These are phyloP conservation scores for Pythium rishiriense DNA, from an alignment of 352 stramenopile species.

Conservation along the genomic window DNA sequence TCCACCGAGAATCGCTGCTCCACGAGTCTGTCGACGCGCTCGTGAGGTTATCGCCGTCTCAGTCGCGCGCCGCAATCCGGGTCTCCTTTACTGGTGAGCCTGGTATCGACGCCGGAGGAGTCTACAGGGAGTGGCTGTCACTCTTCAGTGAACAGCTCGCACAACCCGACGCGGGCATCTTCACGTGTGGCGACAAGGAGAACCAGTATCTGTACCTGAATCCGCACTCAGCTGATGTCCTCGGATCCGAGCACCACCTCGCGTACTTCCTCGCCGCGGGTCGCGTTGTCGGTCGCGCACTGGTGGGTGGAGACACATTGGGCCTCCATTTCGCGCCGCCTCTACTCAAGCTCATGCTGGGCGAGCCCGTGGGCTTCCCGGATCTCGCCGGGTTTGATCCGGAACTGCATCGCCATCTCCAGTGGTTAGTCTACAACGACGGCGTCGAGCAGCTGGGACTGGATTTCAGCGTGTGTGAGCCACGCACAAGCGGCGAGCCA, in stretches of 20 bases:
- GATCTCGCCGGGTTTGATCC: conserved; percentile 87
- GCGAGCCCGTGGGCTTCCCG: conserved; percentile 91
- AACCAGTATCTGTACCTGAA: conserved; percentile 65
- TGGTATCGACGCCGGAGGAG: conserved; percentile 7
- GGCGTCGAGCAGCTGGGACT: conserved; percentile 47
- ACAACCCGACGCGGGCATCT: conserved; percentile 42
- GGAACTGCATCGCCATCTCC: conserved; percentile 48
- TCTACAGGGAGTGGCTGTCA: conserved; percentile 67
- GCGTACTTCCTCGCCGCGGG: conserved; percentile 51
- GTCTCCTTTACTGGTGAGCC: not conserved
- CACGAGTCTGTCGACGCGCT: not conserved
- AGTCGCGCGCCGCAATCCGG: not conserved
- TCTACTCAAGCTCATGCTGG: conserved; percentile 96
- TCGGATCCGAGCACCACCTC: conserved; percentile 34
- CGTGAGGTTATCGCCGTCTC: not conserved
- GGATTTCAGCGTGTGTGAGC: conserved; percentile 36
- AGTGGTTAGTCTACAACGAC: conserved; percentile 48
- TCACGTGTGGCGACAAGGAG: conserved; percentile 52
- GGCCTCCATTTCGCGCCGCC: conserved; percentile 92
- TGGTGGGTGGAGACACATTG: conserved; percentile 90
- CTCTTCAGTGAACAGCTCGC: conserved; percentile 62
- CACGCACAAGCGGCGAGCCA: conserved; percentile 22
- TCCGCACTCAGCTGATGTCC: conserved; percentile 45
- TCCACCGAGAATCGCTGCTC: conserved; percentile 1
- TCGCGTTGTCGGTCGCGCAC: conserved; percentile 50